Evolutionary conservation across 2,329 filamentous ascomycete species (phyloP).

Genomic region (Alternaria solani): DNA sequence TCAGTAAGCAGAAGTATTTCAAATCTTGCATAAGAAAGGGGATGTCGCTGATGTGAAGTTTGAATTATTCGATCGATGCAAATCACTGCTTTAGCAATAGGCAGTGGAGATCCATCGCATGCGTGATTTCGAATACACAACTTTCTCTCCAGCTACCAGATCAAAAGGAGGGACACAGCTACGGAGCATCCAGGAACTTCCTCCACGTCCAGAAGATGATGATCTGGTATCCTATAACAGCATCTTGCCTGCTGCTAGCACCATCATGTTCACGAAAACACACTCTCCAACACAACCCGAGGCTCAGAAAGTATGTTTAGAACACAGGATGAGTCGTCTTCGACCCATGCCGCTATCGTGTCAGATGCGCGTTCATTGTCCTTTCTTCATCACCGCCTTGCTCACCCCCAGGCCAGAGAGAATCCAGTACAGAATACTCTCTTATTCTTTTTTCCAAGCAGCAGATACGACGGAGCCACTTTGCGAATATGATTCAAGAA

Average conservation of each 20-base stretch:
- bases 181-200: background rate
- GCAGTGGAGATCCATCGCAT: background rate
- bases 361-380: background rate
- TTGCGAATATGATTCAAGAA: no score
- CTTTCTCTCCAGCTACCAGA: background rate
- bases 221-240: background rate
- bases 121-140: background rate
- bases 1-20: background rate
- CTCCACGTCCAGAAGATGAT: no score
- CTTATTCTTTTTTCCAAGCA: no score
- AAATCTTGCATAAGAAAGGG: background rate
- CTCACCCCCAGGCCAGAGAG: background rate
- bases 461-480: background rate
- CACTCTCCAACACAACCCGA: background rate
- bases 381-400: background rate
- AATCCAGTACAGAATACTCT: no score
- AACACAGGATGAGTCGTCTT: background rate
- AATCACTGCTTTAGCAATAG: background rate
- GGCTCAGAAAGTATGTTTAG: background rate
- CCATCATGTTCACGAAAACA: background rate
- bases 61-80: background rate
- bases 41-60: background rate
- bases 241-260: background rate
- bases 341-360: background rate
- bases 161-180: background rate